Base-by-base conservation (phyloP, 495 filamentous ascomycete genomes). In the Penicillium dipodomyicola region DNA sequence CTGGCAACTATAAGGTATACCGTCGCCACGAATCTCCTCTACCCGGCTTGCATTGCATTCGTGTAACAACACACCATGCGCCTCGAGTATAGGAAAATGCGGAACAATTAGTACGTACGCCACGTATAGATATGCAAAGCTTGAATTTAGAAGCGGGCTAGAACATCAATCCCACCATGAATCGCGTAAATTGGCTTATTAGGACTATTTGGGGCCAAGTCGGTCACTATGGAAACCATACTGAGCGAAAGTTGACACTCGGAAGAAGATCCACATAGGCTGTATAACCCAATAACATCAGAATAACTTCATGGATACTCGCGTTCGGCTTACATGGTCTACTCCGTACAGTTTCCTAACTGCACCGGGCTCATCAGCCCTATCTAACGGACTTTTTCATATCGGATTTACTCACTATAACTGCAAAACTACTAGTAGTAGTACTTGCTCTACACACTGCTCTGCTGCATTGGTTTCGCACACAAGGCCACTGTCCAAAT, bases 381-480 rank as follows among this genome's bases (percentile, higher is more conserved):
- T 1, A 15, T 15, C 12, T 7, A 15, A 35, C 33, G 12, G 33
- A 6, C 5, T 35, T 35, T 15, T 35, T 35, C 5, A 35, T 35
- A 15, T 35, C 33, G 1, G 33, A 35, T 35, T 15, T 35, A 35
- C 33, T 15, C 12, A 35, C 5, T 15, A 14, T 35, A 15, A 15
- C 33, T 35, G 12, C 9, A 30, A 6, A 35, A 15, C 33, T 35
- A 15, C 29, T 11, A 11, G 27, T 25, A 29, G 7, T 29, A 29
- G 27, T 30, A 30, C 33, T 35, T 0, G 5, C 83, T 98, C 44
- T 92, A 88, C 67, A 86, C 89, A n/a, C 82, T 97, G 10, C 84
- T 98, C 30, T 88, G 90, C 59, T 95, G 91, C 65, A 88, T 96
- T 67, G 83, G 84, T 54, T 96, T 96, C 67, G 81, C 86, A 10